Conservation (phyloP, 2,329 filamentous ascomycete genomes). For the Cadophora malorum region DNA sequence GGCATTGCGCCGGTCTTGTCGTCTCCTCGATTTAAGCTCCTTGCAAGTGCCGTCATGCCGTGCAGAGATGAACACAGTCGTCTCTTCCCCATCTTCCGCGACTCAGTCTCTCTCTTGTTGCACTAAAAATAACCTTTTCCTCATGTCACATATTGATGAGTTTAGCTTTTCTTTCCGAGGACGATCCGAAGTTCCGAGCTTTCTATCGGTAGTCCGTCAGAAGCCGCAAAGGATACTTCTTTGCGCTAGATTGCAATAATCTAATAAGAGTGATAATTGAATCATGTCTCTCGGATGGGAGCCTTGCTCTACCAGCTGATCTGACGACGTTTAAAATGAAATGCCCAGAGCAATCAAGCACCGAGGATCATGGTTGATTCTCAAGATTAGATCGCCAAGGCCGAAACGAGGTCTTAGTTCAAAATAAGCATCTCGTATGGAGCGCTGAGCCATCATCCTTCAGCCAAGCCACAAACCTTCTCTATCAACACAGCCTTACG, state of each 20-base stretch:
- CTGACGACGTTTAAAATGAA: too few relatives aligned
- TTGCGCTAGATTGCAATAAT: too few relatives aligned
- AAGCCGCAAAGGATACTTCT: neutral
- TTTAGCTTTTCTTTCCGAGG: neutral
- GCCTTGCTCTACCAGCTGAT: too few relatives aligned
- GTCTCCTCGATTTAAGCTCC: neutral
- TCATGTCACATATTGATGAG: neutral
- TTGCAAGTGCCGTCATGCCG: conserved; percentile 6
- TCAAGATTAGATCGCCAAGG: conserved; percentile 32
- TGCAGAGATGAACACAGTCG: neutral
- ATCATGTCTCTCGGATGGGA: too few relatives aligned
- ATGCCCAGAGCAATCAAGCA: neutral
- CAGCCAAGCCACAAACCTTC: conserved; percentile 17
- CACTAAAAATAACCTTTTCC: neutral
- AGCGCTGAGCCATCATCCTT: conserved; percentile 15
- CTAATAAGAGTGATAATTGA: too few relatives aligned
- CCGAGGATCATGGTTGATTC: neutral
- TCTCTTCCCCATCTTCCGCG: neutral
- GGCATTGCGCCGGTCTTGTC: neutral
- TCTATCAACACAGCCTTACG: neutral
- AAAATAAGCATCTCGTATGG: conserved; percentile 24
- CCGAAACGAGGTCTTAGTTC: conserved; percentile 12
- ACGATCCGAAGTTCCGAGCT: neutral
- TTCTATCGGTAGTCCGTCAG: neutral
- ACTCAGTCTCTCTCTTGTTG: neutral